These are phyloP conservation scores for Blastocystis sp. DNA, from an alignment of 352 stramenopile species.

Conservation along the genomic window DNA sequence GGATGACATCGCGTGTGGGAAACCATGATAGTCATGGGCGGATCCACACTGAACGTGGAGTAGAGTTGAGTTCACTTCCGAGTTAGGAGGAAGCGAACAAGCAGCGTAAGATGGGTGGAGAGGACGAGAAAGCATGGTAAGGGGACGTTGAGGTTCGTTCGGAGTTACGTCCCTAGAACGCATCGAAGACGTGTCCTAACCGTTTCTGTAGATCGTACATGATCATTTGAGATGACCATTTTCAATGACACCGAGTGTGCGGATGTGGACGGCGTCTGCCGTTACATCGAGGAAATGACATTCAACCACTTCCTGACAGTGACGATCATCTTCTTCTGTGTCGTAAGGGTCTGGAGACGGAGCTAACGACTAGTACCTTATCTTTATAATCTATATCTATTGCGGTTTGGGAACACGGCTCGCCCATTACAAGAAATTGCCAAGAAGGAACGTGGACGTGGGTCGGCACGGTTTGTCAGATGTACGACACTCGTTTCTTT, in stretches of 20 bases:
- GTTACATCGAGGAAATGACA: conserved; percentile 32
- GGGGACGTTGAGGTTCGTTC: no score
- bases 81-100: no score
- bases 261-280: conserved; percentile 23
- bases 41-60: no score
- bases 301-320: conserved; percentile 49
- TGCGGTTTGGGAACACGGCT: neutral
- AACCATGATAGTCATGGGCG: neutral
- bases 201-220: neutral
- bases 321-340: neutral
- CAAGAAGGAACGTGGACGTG: conserved; percentile 22
- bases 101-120: no score
- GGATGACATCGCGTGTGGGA: neutral
- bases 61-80: no score
- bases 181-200: no score
- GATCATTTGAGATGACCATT: neutral
- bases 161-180: no score
- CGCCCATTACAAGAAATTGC: conserved; percentile 47
- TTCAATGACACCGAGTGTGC: conserved; percentile 44
- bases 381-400: conserved; percentile 41
- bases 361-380: neutral
- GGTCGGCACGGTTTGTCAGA: neutral
- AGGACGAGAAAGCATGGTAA: no score
- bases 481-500: neutral
- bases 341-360: neutral